These are phyloP conservation scores for Anthracocystis panici-leucophaei DNA, from an alignment of 1,284 basidiomycete genomes.

Conservation along the genomic window DNA sequence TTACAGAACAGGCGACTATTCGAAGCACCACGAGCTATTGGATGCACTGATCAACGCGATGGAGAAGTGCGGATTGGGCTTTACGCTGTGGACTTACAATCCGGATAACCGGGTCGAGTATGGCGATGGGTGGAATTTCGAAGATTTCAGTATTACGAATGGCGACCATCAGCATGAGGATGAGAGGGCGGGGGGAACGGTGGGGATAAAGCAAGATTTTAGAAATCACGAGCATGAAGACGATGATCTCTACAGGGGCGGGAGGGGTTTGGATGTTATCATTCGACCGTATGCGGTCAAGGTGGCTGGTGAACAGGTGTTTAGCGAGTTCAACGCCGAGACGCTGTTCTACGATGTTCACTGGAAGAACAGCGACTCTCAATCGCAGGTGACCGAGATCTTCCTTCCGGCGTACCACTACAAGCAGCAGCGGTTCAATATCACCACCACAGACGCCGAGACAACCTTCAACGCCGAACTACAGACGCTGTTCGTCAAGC, in stretches of 20 bases:
- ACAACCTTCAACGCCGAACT: constrained; percentile 36
- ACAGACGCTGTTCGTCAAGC: constrained; percentile 55
- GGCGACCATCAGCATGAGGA: constrained; percentile 73
- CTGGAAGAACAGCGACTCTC: constrained; percentile 57
- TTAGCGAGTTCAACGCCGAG: constrained; percentile 54
- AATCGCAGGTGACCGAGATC: constrained; percentile 49
- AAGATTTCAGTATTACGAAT: constrained; percentile 78
- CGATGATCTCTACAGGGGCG: constrained; percentile 79
- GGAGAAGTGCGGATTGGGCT: constrained; percentile 65
- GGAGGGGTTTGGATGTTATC: constrained; percentile 80
- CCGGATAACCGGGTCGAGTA: constrained; percentile 81
- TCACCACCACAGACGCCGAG: constrained; percentile 42
- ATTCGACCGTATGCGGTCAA: constrained; percentile 69
- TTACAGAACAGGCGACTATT: constrained; percentile 76
- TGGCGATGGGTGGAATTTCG: constrained; percentile 95
- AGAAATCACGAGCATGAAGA: constrained; percentile 71
- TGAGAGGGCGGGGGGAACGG: neutral
- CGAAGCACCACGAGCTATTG: constrained; percentile 69
- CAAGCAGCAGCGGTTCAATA: constrained; percentile 29
- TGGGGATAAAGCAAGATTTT: constrained; percentile 57
- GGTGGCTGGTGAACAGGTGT: constrained; percentile 65
- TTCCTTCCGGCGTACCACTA: constrained; percentile 58
- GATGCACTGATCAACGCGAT: constrained; percentile 68
- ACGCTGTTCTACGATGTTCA: constrained; percentile 55
- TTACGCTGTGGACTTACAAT: constrained; percentile 90